Conservation (phyloP, 305 asterid species). For the Plantago lanceolata region DNA sequence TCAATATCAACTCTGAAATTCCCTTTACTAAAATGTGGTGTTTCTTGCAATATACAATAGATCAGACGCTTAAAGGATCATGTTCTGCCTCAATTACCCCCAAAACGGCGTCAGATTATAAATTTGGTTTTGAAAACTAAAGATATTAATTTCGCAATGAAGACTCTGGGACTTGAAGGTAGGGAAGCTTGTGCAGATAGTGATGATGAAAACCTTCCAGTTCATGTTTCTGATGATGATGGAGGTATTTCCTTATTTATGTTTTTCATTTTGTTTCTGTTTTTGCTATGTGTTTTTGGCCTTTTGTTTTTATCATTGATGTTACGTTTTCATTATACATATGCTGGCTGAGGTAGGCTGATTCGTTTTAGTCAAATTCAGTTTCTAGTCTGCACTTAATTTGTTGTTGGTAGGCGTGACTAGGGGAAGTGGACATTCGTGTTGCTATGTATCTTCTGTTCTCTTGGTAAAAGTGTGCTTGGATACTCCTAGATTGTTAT, state of each 20-base stretch:
- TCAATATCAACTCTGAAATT: constrained; percentile 1
- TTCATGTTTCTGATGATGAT: constrained; percentile 36
- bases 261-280: background rate
- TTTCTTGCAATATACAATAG: constrained; percentile 37
- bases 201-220: constrained; percentile 43
- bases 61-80: constrained; percentile 90
- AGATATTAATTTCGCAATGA: constrained; percentile 69
- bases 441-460: no score
- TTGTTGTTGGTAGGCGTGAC: no score
- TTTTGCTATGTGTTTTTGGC: background rate
- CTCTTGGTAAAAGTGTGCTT: no score
- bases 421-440: no score
- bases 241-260: constrained; percentile 31
- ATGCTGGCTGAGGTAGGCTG: no score
- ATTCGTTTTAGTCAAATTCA: no score
- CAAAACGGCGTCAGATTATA: constrained; percentile 82
- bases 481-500: no score
- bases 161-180: constrained; percentile 43
- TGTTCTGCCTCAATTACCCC: constrained; percentile 81
- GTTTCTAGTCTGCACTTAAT: no score
- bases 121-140: constrained; percentile 57
- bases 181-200: constrained; percentile 37
- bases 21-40: constrained; percentile 18
- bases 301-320: background rate
- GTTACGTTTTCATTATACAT: no score